A percentile compares a stretch with the other conserved stretches of the same genome.
These are phyloP conservation scores for Colletotrichum salicis DNA, from an alignment of 2,329 filamentous ascomycete genomes.

Conservation along the genomic window DNA sequence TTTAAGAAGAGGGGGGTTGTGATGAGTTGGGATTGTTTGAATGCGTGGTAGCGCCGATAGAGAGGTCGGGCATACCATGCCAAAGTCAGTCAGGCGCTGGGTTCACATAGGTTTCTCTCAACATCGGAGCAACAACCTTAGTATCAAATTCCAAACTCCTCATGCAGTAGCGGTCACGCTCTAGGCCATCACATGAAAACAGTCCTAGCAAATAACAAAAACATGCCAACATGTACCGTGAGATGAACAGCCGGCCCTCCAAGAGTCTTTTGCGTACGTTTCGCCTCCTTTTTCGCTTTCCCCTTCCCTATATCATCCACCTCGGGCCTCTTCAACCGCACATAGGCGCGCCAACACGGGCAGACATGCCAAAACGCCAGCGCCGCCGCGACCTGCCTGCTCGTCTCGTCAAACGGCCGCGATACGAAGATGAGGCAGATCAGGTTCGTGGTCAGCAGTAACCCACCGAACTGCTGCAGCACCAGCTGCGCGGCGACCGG, in stretches of 20 bases:
- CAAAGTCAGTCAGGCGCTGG: neutral
- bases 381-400: conserved; percentile 49
- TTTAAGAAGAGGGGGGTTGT: neutral
- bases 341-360: conserved; percentile 56
- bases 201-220: conserved; percentile 47
- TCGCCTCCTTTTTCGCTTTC: neutral
- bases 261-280: conserved; percentile 43
- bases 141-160: neutral
- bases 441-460: conserved; percentile 58
- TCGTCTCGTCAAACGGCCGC: conserved; percentile 45
- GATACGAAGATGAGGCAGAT: conserved; percentile 51
- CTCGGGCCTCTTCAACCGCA: conserved; percentile 43
- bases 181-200: conserved; percentile 25
- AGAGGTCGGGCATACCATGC: neutral
- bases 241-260: conserved; percentile 61
- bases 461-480: conserved; percentile 58
- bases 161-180: neutral
- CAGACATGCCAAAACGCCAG: conserved; percentile 62
- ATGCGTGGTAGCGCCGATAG: neutral
- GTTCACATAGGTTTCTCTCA: neutral
- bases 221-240: conserved; percentile 51
- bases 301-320: conserved; percentile 10
- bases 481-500: conserved; percentile 53
- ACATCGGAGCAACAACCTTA: neutral
- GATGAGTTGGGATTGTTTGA: neutral